Percentiles rank a stretch among this genome's conserved stretches.
Conservation (phyloP, 495 filamentous ascomycete genomes). For the Polyplosphaeria fusca region DNA sequence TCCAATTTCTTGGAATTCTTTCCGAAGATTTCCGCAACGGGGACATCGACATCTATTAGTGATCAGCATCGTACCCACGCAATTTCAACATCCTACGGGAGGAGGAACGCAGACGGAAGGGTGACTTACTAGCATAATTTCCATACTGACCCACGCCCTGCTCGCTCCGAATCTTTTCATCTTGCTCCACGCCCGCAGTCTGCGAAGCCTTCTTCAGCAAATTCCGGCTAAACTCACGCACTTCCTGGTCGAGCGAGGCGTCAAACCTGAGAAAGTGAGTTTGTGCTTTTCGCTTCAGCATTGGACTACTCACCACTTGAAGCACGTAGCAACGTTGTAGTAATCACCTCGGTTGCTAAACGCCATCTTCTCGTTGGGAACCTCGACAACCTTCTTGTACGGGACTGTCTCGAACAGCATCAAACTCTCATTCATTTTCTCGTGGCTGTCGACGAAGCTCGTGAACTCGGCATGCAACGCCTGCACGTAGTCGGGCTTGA, state of each 20-base stretch:
- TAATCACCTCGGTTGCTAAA: conserved; percentile 34
- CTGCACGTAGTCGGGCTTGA: conserved; percentile 28
- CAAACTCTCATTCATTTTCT: conserved; percentile 26
- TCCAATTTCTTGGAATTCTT: conserved; percentile 47
- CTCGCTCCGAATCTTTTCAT: conserved; percentile 35
- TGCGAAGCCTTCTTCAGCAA: conserved; percentile 25
- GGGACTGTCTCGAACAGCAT: conserved; percentile 33
- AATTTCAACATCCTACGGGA: no score
- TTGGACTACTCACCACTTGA: conserved; percentile 25
- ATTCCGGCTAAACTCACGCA: conserved; percentile 13
- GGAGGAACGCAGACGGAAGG: background rate
- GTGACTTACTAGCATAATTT: conserved; percentile 39
- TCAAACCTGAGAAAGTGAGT: conserved; percentile 18
- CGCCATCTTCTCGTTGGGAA: conserved; percentile 18
- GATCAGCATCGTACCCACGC: background rate
- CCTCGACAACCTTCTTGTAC: conserved; percentile 23
- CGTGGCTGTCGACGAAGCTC: conserved; percentile 20
- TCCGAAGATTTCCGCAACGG: conserved; percentile 45
- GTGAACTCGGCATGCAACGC: conserved; percentile 19
- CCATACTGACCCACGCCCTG: conserved; percentile 40
- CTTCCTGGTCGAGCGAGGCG: conserved; percentile 16
- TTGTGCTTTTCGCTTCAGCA: background rate
- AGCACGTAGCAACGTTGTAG: conserved; percentile 25
- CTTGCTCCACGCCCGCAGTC: conserved; percentile 21
- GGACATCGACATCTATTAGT: conserved; percentile 34